A percentile compares a stretch with the other conserved stretches of the same genome.
Evolutionary conservation across 1,284 basidiomycete genomes (phyloP).

Genomic region (Ceratobasidium sp.): DNA sequence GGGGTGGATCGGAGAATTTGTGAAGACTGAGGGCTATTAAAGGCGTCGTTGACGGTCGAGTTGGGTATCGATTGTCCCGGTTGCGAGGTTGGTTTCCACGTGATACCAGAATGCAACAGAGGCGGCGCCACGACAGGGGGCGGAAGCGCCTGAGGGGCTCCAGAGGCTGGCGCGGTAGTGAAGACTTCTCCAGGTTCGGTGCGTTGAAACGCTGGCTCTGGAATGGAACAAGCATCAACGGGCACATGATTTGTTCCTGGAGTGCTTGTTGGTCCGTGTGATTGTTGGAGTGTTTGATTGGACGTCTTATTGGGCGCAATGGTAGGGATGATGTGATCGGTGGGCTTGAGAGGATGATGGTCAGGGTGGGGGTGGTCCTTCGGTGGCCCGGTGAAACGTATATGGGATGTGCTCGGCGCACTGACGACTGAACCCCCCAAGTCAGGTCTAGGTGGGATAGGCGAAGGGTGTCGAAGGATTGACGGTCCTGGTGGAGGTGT

Average conservation of each 20-base stretch:
- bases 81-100: constrained; percentile 32
- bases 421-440: background rate
- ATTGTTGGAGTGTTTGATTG: background rate
- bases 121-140: constrained; percentile 24
- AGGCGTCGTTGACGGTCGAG: background rate
- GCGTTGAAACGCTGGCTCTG: background rate
- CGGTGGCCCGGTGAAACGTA: constrained; percentile 36
- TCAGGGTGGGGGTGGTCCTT: constrained; percentile 35
- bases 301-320: background rate
- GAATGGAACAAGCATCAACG: background rate
- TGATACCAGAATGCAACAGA: constrained; percentile 19
- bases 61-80: constrained; percentile 5
- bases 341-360: constrained; percentile 32
- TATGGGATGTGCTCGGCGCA: constrained; percentile 4
- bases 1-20: background rate
- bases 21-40: constrained; percentile 19
- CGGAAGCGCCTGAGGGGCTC: background rate
- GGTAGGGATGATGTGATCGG: background rate
- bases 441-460: constrained; percentile 23
- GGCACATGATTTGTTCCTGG: too few relatives aligned
- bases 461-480: constrained; percentile 36
- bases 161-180: background rate
- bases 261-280: too few relatives aligned
- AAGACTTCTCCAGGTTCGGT: background rate
- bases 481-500: constrained; percentile 32